Evolutionary conservation across 495 filamentous ascomycete genomes (phyloP).

Genomic region (Xylaria nigripes): DNA sequence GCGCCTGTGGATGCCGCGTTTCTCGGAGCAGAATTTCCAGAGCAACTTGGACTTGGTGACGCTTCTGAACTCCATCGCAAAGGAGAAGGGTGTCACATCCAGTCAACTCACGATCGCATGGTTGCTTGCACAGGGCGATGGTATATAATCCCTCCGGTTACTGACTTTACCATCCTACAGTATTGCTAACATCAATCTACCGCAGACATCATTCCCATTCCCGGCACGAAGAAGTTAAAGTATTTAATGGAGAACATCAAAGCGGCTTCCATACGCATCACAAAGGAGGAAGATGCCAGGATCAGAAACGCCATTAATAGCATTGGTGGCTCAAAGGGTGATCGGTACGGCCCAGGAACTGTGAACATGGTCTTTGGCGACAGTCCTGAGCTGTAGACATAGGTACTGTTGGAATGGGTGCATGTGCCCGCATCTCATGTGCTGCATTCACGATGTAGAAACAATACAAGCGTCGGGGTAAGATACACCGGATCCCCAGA

Average conservation of each 20-base stretch:
- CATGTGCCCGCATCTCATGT: too few species aligned
- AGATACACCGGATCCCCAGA: too few species aligned
- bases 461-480: too few species aligned
- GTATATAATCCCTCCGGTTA: conserved; percentile 19
- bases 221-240: conserved; percentile 36
- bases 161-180: neutral
- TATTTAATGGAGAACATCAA: conserved; percentile 34
- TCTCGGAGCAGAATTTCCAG: conserved; percentile 41
- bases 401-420: too few species aligned
- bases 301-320: conserved; percentile 23
- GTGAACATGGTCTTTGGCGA: conserved; percentile 25
- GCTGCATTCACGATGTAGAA: too few species aligned
- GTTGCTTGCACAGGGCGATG: conserved; percentile 49
- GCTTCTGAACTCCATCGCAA: conserved; percentile 35
- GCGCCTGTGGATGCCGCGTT: conserved; percentile 36
- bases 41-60: conserved; percentile 43
- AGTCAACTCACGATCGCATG: conserved; percentile 48
- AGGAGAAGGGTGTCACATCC: conserved; percentile 35
- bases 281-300: conserved; percentile 26
- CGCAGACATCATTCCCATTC: conserved; percentile 47
- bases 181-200: neutral
- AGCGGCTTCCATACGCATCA: conserved; percentile 23
- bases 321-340: conserved; percentile 28
- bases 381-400: conserved; percentile 26
- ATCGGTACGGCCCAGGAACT: conserved; percentile 24